phyloP scores from a whole-genome alignment of 2,329 filamentous ascomycete species.

The Thelonectria olida region DNA sequence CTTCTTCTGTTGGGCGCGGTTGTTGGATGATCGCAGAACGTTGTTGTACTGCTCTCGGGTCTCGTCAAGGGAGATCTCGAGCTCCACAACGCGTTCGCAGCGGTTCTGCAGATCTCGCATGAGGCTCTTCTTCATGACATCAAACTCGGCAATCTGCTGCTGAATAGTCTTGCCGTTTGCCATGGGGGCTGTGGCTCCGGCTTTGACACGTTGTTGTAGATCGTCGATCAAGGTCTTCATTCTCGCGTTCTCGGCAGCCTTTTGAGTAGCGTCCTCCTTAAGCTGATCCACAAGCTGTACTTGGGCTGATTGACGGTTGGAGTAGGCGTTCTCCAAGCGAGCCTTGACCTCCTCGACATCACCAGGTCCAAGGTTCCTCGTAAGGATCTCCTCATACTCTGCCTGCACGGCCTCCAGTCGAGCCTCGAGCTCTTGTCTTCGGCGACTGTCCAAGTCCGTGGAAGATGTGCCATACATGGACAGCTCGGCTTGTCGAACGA shows the following conservation, averaged over 20 bases:
- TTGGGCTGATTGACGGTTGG: conserved; percentile 78
- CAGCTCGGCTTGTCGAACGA: conserved; percentile 91
- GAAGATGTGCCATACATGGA: conserved; percentile 77
- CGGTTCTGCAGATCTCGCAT: conserved; percentile 99
- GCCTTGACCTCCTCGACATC: conserved; percentile 88
- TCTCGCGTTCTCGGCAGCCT: conserved; percentile 82
- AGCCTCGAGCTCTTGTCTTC: conserved; percentile 79
- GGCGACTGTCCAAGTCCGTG: conserved; percentile 71
- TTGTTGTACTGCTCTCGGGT: conserved; percentile 99
- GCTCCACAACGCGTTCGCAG: conserved; percentile 96
- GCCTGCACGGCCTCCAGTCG: conserved; percentile 78
- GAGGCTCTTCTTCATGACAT: conserved; percentile 99
- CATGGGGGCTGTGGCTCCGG: conserved; percentile 66
- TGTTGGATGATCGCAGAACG: conserved; percentile 94
- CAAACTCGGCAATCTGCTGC: conserved; percentile 98
- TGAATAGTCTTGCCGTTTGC: conserved; percentile 90
- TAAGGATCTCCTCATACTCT: conserved; percentile 85
- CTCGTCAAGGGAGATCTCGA: conserved; percentile 97
- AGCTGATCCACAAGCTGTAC: conserved; percentile 79
- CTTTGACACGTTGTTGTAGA: conserved; percentile 77
- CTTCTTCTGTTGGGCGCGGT: conserved; percentile 99
- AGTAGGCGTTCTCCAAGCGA: conserved; percentile 79
- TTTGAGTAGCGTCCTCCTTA: conserved; percentile 77
- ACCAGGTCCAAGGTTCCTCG: conserved; percentile 78
- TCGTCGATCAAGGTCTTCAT: conserved; percentile 85